Conservation (phyloP, 2,329 filamentous ascomycete species). For the Neofusicoccum umdonicola region DNA sequence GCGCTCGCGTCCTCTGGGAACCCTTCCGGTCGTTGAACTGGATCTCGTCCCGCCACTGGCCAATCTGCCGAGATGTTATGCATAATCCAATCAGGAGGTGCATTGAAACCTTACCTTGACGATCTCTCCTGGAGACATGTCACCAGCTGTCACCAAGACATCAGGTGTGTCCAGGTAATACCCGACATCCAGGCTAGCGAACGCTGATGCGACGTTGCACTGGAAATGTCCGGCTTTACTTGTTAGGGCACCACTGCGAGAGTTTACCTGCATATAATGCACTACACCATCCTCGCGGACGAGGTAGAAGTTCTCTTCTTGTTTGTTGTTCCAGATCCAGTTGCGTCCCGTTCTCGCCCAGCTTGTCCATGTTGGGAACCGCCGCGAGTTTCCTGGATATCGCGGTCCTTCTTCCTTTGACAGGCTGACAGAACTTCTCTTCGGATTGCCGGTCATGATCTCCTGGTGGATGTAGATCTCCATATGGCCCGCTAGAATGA, state of each 20-base stretch:
- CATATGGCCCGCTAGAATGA: constrained; percentile 39
- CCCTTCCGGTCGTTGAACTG: constrained; percentile 24
- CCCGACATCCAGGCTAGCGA: constrained; percentile 67
- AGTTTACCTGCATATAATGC: constrained; percentile 66
- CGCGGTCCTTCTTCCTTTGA: constrained; percentile 45
- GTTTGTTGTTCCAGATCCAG: constrained; percentile 55
- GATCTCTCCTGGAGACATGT: constrained; percentile 72
- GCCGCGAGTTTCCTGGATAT: constrained; percentile 35
- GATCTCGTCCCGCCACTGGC: constrained; percentile 17
- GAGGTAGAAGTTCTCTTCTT: constrained; percentile 78
- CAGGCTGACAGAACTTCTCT: constrained; percentile 18
- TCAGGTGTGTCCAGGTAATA: constrained; percentile 61
- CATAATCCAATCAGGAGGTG: not conserved
- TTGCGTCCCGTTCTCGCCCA: constrained; percentile 77
- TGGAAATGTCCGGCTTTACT: constrained; percentile 56
- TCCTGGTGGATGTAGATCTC: constrained; percentile 39
- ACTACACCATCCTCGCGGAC: constrained; percentile 84
- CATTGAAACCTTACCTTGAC: constrained; percentile 59
- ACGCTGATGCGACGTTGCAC: constrained; percentile 76
- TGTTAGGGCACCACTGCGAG: constrained; percentile 40
- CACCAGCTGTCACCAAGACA: constrained; percentile 75
- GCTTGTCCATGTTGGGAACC: constrained; percentile 68
- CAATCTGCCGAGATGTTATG: constrained; percentile 5
- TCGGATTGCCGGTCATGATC: constrained; percentile 40
- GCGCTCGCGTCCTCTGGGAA: constrained; percentile 41